A percentile compares a stretch with the other conserved stretches of the same genome.
Evolutionary conservation across 2,329 filamentous ascomycete genomes (phyloP).

Genomic region (Aspergillus ustus): DNA sequence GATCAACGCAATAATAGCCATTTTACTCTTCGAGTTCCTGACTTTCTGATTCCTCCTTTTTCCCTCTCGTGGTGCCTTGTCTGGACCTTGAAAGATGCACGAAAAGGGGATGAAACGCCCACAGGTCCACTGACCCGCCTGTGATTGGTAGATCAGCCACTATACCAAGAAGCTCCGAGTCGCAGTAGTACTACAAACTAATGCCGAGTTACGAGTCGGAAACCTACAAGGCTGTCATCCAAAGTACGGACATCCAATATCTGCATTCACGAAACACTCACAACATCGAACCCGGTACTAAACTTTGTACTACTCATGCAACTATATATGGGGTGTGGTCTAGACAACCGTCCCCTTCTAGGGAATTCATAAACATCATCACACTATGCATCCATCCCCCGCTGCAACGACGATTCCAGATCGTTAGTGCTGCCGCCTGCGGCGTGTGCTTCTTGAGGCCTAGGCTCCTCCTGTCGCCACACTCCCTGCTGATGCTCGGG

Average conservation of each 20-base stretch:
- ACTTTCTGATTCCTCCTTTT: neutral
- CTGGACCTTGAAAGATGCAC: neutral
- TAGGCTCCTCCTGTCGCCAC: conserved; percentile 63
- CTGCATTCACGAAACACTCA: conserved; percentile 8
- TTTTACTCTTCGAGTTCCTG: neutral
- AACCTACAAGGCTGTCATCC: neutral
- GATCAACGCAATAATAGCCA: conserved; percentile 7
- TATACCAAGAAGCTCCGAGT: neutral
- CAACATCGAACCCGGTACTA: neutral
- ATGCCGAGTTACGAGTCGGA: no score
- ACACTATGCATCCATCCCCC: conserved; percentile 59
- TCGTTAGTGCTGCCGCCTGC: conserved; percentile 50
- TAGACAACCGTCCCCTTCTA: conserved; percentile 18
- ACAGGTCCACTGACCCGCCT: conserved; percentile 6
- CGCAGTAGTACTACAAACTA: neutral
- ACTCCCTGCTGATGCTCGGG: conserved; percentile 62
- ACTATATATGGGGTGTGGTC: conserved; percentile 19
- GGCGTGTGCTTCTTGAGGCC: conserved; percentile 60
- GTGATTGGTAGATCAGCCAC: conserved; percentile 12
- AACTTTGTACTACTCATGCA: conserved; percentile 15
- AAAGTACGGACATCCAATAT: conserved; percentile 4
- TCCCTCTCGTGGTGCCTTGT: neutral
- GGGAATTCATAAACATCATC: conserved; percentile 2
- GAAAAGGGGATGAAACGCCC: conserved; percentile 18
- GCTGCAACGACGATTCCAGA: conserved; percentile 57